Evolutionary conservation across 108 stramenopile species (phyloP).

Genomic region (Bacterosira constricta): DNA sequence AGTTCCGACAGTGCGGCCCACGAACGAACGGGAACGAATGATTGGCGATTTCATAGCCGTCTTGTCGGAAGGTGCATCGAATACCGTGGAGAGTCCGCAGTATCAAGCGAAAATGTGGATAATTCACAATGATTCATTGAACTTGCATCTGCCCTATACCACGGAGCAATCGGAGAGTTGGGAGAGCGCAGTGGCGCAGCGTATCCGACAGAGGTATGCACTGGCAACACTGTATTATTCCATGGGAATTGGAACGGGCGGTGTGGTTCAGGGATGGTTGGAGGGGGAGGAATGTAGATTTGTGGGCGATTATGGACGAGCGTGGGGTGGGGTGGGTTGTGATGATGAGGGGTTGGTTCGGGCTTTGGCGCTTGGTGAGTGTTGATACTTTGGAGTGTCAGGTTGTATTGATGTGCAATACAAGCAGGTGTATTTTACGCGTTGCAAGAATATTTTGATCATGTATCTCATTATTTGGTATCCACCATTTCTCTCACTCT

Average conservation of each 20-base stretch:
- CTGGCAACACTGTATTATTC: slow-evolving; percentile 70
- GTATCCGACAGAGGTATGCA: slow-evolving; percentile 68
- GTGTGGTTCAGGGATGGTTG: slow-evolving; percentile 62
- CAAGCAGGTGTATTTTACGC: neutral
- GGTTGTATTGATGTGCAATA: neutral
- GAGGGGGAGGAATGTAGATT: slow-evolving; percentile 67
- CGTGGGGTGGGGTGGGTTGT: slow-evolving; percentile 63
- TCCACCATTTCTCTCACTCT: neutral
- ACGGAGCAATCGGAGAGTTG: slow-evolving; percentile 9
- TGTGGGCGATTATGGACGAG: slow-evolving; percentile 33
- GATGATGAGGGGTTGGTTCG: slow-evolving; percentile 59
- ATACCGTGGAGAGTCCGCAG: slow-evolving; percentile 48
- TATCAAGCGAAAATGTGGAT: slow-evolving; percentile 63
- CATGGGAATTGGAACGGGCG: slow-evolving; percentile 37
- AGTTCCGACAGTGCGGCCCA: slow-evolving; percentile 9
- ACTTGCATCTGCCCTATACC: slow-evolving; percentile 2
- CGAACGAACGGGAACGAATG: slow-evolving; percentile 14
- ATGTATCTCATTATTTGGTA: neutral
- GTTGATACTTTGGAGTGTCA: neutral
- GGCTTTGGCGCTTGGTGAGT: slow-evolving; percentile 61
- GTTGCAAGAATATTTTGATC: neutral
- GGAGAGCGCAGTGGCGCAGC: slow-evolving; percentile 26
- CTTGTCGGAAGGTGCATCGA: slow-evolving; percentile 40
- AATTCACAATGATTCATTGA: slow-evolving; percentile 42
- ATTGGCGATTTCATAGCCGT: slow-evolving; percentile 15